Conservation (phyloP, 2,329 filamentous ascomycete species). For the Fusarium robinianum region DNA sequence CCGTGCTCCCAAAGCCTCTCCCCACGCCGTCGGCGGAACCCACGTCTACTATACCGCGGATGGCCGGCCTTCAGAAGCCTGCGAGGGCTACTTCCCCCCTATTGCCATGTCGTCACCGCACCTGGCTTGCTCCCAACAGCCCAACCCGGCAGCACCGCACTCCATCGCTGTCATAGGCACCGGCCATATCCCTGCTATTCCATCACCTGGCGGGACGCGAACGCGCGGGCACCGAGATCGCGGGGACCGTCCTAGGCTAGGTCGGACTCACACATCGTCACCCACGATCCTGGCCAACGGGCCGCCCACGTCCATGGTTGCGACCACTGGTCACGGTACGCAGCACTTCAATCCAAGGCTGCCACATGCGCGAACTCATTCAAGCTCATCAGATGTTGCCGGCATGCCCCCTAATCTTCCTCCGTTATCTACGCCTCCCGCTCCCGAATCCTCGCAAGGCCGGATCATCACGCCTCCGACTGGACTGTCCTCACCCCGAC, state of each 20-base stretch:
- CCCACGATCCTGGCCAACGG: conserved; percentile 67
- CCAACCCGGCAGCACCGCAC: conserved; percentile 48
- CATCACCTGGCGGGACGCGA: conserved; percentile 75
- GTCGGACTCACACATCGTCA: conserved; percentile 77
- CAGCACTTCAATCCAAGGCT: conserved; percentile 45
- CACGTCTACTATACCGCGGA: conserved; percentile 66
- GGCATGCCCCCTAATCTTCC: conserved; percentile 54
- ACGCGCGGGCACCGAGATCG: conserved; percentile 61
- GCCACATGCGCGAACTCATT: conserved; percentile 61
- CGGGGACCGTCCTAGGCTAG: conserved; percentile 62
- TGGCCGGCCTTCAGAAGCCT: conserved; percentile 66
- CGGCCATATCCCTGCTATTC: conserved; percentile 77
- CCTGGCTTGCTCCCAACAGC: conserved; percentile 45
- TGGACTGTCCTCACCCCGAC: conserved; percentile 54
- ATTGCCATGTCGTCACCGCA: conserved; percentile 53
- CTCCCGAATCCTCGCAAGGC: conserved; percentile 48
- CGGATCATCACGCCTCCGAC: conserved; percentile 60
- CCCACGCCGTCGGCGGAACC: conserved; percentile 49
- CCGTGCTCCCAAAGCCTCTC: conserved; percentile 78
- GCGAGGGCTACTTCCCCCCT: conserved; percentile 83
- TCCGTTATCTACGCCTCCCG: conserved; percentile 56
- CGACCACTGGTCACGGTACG: conserved; percentile 41
- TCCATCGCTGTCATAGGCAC: conserved; percentile 82
- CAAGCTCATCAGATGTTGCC: conserved; percentile 59
- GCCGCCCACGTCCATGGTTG: conserved; percentile 43